Percentiles rank a stretch among this genome's conserved stretches.
phyloP scores from a whole-genome alignment of 306 rosid genomes.

The Gleditsia sinensis region DNA sequence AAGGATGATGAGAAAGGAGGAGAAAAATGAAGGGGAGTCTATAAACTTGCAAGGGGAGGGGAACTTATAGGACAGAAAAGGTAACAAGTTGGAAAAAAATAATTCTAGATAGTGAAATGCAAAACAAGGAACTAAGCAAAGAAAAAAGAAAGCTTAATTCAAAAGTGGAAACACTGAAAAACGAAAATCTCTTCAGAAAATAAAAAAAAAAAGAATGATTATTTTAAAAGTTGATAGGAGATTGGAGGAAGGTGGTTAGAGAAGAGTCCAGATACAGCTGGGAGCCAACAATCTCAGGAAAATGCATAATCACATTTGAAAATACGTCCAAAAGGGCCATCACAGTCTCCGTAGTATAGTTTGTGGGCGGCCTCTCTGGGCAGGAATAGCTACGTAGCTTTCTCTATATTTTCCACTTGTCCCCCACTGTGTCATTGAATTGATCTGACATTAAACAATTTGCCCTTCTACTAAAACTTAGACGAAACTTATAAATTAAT shows the following conservation, averaged over 20 bases:
- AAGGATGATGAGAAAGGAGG: not conserved
- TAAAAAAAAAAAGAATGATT: no score
- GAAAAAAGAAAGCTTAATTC: not conserved
- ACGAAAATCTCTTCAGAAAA: not conserved
- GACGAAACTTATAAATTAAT: no score
- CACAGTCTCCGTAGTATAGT: no score
- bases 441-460: no score
- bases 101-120: not conserved
- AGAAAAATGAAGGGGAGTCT: conserved; percentile 30
- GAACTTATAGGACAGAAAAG: conserved; percentile 48
- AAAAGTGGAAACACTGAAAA: not conserved
- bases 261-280: conserved; percentile 45
- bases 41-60: no score
- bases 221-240: no score
- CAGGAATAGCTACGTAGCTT: not conserved
- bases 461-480: no score
- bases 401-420: not conserved
- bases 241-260: not conserved
- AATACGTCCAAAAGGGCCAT: conserved; percentile 12
- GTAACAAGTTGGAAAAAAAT: conserved; percentile 15
- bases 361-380: not conserved
- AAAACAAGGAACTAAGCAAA: not conserved
- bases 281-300: conserved; percentile 39
- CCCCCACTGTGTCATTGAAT: no score
- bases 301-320: conserved; percentile 1